A percentile compares a stretch with the other conserved stretches of the same genome.
phyloP scores from a whole-genome alignment of 768 basidiomycete species.

The Melanogaster broomeanus region DNA sequence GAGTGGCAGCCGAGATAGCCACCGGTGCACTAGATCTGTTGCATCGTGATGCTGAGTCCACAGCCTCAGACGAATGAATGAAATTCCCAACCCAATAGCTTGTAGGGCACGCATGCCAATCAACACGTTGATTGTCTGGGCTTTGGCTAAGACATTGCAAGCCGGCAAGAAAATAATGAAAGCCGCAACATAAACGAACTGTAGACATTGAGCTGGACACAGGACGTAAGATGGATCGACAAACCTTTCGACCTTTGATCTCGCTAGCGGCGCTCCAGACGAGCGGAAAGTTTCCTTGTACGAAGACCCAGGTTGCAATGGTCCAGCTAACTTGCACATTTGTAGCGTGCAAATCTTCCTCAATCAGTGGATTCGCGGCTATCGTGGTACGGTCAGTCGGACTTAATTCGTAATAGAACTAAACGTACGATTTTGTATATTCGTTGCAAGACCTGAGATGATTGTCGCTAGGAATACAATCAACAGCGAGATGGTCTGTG shows the following conservation, averaged over 20 bases:
- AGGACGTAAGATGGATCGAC: conserved; percentile 10
- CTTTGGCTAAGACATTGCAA: conserved; percentile 56
- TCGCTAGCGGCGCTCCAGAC: conserved; percentile 73
- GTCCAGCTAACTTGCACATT: conserved; percentile 63
- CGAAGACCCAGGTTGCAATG: conserved; percentile 69
- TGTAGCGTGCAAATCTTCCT: conserved; percentile 59
- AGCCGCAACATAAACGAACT: conserved; percentile 58
- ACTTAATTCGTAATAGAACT: not conserved
- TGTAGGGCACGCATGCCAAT: conserved; percentile 71
- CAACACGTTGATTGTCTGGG: conserved; percentile 51
- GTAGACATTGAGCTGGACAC: conserved; percentile 2
- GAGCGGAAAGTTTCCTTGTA: conserved; percentile 70
- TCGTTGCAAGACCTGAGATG: conserved; percentile 23
- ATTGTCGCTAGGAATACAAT: conserved; percentile 28
- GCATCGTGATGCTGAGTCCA: conserved; percentile 6
- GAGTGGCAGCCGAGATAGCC: conserved; percentile 72
- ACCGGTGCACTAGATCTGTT: conserved; percentile 65
- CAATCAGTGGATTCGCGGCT: conserved; percentile 68
- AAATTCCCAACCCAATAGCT: conserved; percentile 53
- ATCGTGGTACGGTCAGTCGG: not conserved
- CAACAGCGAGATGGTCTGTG: conserved; percentile 25
- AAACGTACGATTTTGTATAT: conserved; percentile 31
- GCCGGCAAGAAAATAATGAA: conserved; percentile 54
- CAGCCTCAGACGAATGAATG: conserved; percentile 1
- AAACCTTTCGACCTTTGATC: conserved; percentile 72